Percentiles rank a stretch among this genome's conserved stretches.
Conservation (phyloP, 495 filamentous ascomycete genomes). For the Friedmanniomyces simplex region DNA sequence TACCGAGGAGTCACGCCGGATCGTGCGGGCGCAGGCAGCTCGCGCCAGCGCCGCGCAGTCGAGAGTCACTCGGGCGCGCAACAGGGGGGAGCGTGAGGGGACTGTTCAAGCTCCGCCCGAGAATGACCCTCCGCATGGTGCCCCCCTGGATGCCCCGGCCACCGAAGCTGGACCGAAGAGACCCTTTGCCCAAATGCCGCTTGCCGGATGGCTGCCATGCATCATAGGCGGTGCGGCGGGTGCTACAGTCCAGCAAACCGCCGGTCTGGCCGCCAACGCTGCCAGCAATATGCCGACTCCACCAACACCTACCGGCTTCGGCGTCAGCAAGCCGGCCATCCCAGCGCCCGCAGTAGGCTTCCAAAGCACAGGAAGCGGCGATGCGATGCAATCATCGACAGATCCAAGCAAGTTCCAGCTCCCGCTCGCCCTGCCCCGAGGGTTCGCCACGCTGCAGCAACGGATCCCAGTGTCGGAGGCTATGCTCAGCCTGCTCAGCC, state of each 20-base stretch:
- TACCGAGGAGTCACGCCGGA: slow-evolving; percentile 15
- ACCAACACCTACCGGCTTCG: neutral
- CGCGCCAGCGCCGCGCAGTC: slow-evolving; percentile 18
- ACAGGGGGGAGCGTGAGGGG: slow-evolving; percentile 17
- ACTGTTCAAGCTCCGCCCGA: neutral
- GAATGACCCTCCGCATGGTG: neutral
- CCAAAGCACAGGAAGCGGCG: neutral
- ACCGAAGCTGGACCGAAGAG: neutral
- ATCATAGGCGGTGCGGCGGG: slow-evolving; percentile 2
- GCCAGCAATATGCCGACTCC: neutral
- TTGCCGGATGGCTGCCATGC: slow-evolving; percentile 3
- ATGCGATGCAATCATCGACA: neutral
- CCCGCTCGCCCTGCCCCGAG: slow-evolving; percentile 13
- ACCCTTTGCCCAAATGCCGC: neutral
- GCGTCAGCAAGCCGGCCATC: neutral
- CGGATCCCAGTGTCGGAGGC: slow-evolving; percentile 9
- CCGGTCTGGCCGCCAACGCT: neutral
- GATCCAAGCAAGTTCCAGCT: slow-evolving; percentile 7
- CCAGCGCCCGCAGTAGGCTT: neutral
- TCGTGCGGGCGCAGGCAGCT: slow-evolving; percentile 19
- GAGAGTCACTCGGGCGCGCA: slow-evolving; percentile 17
- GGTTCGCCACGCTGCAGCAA: slow-evolving; percentile 17
- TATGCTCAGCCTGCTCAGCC: slow-evolving; percentile 9
- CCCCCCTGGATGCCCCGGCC: neutral
- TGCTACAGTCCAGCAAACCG: neutral